Evolutionary conservation across 2,329 filamentous ascomycete genomes (phyloP).

Genomic region (Alternaria incomplexa): DNA sequence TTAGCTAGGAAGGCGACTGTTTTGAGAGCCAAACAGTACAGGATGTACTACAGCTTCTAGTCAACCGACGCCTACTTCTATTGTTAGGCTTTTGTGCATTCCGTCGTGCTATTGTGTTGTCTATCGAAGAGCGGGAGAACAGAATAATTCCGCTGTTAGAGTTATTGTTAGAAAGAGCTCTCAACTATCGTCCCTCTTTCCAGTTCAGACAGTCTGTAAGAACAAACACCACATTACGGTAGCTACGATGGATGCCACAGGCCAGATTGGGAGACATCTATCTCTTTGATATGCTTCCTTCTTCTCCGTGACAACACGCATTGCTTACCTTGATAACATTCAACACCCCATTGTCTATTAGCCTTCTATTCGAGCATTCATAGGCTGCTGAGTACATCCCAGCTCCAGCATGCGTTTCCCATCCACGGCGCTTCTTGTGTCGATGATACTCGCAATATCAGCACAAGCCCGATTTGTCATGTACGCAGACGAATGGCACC

Average conservation of each 20-base stretch:
- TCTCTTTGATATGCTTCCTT: neutral
- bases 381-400: neutral
- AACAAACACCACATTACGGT: neutral
- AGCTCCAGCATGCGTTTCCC: constrained; percentile 30
- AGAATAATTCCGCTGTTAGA: neutral
- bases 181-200: neutral
- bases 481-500: constrained; percentile 45
- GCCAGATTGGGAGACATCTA: neutral
- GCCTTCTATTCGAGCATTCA: neutral
- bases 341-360: neutral
- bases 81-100: neutral
- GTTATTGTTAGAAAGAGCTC: neutral
- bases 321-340: neutral
- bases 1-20: neutral
- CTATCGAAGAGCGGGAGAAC: neutral
- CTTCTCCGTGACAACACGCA: neutral
- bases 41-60: neutral
- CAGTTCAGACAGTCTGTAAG: neutral
- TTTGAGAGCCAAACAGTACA: neutral
- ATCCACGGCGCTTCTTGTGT: constrained; percentile 18
- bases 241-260: neutral
- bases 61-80: neutral
- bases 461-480: constrained; percentile 38
- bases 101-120: neutral
- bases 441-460: constrained; percentile 17